These are phyloP conservation scores for Pseudogymnoascus sp. DNA, from an alignment of 2,329 filamentous ascomycete genomes.

Conservation along the genomic window DNA sequence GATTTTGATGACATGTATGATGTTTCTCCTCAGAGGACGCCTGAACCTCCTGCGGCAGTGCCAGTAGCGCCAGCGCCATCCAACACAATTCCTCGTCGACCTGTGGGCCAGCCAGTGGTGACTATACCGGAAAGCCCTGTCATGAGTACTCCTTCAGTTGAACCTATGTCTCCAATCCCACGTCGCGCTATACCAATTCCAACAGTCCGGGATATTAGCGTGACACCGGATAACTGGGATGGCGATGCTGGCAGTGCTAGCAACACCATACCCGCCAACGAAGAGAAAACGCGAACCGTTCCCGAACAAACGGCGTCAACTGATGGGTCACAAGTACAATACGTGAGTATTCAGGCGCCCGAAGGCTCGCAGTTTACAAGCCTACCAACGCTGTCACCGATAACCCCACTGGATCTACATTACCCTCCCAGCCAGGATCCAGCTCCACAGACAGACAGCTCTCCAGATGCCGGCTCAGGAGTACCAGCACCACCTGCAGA, in stretches of 20 bases:
- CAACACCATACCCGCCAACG: not conserved
- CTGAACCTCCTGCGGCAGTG: slow-evolving; percentile 18
- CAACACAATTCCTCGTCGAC: slow-evolving; percentile 11
- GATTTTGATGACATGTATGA: slow-evolving; percentile 31
- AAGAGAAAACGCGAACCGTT: not conserved
- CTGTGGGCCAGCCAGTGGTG: not conserved
- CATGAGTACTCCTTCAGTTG: not conserved
- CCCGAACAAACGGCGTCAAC: not conserved
- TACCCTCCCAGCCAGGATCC: slow-evolving; percentile 6
- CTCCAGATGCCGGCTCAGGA: slow-evolving; percentile 17
- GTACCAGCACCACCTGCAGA: slow-evolving; percentile 12
- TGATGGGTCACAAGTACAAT: not conserved
- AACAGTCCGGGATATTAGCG: not conserved
- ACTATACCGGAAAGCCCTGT: not conserved
- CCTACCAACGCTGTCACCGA: not conserved
- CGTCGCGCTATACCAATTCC: not conserved
- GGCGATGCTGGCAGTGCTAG: not conserved
- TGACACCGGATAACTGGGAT: not conserved
- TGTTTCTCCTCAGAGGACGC: slow-evolving; percentile 30
- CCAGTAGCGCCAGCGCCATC: not conserved
- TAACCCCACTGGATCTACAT: slow-evolving; percentile 12
- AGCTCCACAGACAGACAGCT: not conserved
- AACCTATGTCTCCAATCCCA: slow-evolving; percentile 3
- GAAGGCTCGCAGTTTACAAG: not conserved
- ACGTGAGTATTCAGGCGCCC: not conserved